Base-by-base conservation (phyloP, 202 grass and related monocot genomes). In the Schoenoplectus tabernaemontani region DNA sequence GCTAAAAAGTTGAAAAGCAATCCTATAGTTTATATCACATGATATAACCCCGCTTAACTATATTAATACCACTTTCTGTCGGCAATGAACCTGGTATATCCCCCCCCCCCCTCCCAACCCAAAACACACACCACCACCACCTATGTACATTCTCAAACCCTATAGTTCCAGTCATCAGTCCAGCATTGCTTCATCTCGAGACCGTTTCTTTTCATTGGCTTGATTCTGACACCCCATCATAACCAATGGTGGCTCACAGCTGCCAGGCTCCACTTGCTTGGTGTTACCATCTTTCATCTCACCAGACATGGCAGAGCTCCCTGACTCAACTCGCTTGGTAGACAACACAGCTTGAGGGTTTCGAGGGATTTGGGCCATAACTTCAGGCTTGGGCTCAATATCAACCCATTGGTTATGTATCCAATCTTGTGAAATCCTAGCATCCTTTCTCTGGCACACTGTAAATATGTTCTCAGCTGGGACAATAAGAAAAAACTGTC, bases 381-480 rank as follows among this genome's bases (percentile, higher is more conserved):
- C 74, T 28, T 91, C 85, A 53, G 87, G 53, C 60, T 89, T 93
- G 34, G 76, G 65, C 77, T 86, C 85, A 61, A 99, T 89, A 60
- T 85, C 60, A 62, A 91, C 50, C 96, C 96, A 99, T 58, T 32
- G 26, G 66, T 89, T 87, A 72, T 88, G 88, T 10, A 93, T 81
- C 96, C 96, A 99, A 50, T 99, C 96, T 93, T 81, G 88, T 17
- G 96, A 99, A 68, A 93, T 83, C 90, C 96, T 91, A 73, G 78
- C 23, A 56, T 92, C 76, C 73, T 93, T 92, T 76, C 82, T 67
- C 16, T 88, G 84, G 84, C 91, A 93, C 38, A 83, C 78, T 46
- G 82, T 19, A 78, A 86, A 89, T 76, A 96, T 87, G 66, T 90
- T 89, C 75, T 99, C 96, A 56, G 89, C 96, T 99, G 86, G 5